These are phyloP conservation scores for Noccaea caerulescens DNA, from an alignment of 345 rosid species.

Conservation along the genomic window DNA sequence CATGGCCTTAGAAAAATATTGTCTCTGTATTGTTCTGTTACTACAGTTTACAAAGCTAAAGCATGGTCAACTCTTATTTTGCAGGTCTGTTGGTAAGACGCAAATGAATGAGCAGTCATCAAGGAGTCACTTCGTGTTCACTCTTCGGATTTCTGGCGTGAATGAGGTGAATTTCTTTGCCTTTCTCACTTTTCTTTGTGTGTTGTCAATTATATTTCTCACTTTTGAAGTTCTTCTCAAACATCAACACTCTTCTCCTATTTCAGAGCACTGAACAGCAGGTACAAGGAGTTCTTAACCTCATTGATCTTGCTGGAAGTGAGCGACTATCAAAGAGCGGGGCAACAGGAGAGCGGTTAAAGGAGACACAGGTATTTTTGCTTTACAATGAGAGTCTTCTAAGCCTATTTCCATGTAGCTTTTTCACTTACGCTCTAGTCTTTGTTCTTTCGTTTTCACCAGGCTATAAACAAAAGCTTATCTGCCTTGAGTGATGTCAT, in stretches of 20 bases:
- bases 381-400: neutral
- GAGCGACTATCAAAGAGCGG: conserved; percentile 92
- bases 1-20: conserved; percentile 1
- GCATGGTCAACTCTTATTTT: conserved; percentile 15
- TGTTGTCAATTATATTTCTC: conserved; percentile 4
- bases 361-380: conserved; percentile 83
- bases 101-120: conserved; percentile 89
- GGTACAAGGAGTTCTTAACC: conserved; percentile 89
- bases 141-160: conserved; percentile 76
- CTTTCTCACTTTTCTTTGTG: neutral
- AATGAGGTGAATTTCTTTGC: conserved; percentile 64
- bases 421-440: conserved; percentile 3
- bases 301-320: conserved; percentile 97
- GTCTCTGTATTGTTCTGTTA: neutral
- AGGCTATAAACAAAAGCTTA: conserved; percentile 95
- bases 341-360: conserved; percentile 87
- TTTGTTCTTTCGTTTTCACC: conserved; percentile 31
- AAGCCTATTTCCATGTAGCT: neutral
- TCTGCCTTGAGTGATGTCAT: conserved; percentile 86
- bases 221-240: conserved; percentile 1
- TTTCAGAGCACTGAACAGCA: conserved; percentile 85
- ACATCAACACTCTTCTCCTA: conserved; percentile 18
- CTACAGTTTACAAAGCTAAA: conserved; percentile 8
- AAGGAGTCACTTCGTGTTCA: conserved; percentile 85
- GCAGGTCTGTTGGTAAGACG: conserved; percentile 89